Evolutionary conservation across 1,139 yeast genomes (phyloP).

Genomic region (Kodamaea anthophila): DNA sequence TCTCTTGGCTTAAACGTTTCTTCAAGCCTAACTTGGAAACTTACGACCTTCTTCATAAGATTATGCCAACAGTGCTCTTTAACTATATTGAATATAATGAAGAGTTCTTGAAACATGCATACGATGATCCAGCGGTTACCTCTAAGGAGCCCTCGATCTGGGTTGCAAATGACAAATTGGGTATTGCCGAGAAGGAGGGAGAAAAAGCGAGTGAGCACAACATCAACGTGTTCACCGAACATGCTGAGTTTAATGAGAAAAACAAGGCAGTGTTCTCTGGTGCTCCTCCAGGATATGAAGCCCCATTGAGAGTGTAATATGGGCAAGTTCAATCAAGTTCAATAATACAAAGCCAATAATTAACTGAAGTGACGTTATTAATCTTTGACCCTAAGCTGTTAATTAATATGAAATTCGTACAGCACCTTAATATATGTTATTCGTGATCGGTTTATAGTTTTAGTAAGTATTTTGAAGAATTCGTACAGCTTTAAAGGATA

Average conservation of each 20-base stretch:
- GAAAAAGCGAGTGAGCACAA: conserved; percentile 49
- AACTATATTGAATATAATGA: conserved; percentile 40
- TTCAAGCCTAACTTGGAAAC: conserved; percentile 36
- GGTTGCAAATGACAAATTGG: conserved; percentile 66
- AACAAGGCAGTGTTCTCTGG: conserved; percentile 50
- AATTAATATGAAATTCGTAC: too few species aligned
- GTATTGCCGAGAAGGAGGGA: conserved; percentile 58
- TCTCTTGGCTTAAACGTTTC: conserved; percentile 32
- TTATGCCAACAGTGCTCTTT: conserved; percentile 36
- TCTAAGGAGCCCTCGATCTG: conserved; percentile 62
- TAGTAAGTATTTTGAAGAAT: too few species aligned
- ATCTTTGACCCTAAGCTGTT: too few species aligned
- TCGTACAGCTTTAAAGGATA: too few species aligned
- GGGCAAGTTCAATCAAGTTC: conserved; percentile 1
- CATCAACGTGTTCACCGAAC: conserved; percentile 53
- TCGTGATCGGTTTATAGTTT: too few species aligned
- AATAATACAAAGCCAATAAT: too few species aligned
- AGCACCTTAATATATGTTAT: too few species aligned
- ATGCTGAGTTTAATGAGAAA: conserved; percentile 52
- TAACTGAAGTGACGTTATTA: too few species aligned
- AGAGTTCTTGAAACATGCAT: conserved; percentile 47
- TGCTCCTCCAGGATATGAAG: conserved; percentile 57
- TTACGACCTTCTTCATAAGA: conserved; percentile 32
- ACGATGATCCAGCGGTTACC: conserved; percentile 57
- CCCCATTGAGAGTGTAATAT: conserved; percentile 31